phyloP scores from a whole-genome alignment of 495 filamentous ascomycete genomes.

The Aspergillus cavernicola region DNA sequence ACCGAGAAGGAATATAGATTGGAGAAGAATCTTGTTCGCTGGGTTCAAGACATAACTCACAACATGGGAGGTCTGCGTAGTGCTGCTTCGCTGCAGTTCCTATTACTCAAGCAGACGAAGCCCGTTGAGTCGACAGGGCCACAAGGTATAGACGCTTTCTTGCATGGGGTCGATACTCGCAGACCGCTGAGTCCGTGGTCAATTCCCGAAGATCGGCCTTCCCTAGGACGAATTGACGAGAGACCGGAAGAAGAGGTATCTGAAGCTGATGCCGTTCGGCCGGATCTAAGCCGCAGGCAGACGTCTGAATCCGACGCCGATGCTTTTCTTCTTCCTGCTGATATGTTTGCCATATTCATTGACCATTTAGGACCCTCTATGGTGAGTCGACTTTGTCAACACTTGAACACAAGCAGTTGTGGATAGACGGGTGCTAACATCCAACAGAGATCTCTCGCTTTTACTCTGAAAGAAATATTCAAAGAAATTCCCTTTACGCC shows the following conservation, averaged over 20 bases:
- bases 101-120: slow-evolving; percentile 63
- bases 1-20: slow-evolving; percentile 78
- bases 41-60: slow-evolving; percentile 82
- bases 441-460: slow-evolving; percentile 74
- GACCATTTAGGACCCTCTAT: slow-evolving; percentile 84
- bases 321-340: slow-evolving; percentile 52
- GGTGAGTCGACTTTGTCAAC: slow-evolving; percentile 41
- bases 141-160: slow-evolving; percentile 4
- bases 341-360: slow-evolving; percentile 88
- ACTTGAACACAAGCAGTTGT: not conserved
- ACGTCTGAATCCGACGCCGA: slow-evolving; percentile 12
- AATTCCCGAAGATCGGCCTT: slow-evolving; percentile 34
- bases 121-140: slow-evolving; percentile 17
- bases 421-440: slow-evolving; percentile 16
- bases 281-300: slow-evolving; percentile 15
- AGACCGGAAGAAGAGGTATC: slow-evolving; percentile 57
- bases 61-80: slow-evolving; percentile 88
- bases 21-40: slow-evolving; percentile 75
- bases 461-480: slow-evolving; percentile 82
- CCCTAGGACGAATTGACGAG: slow-evolving; percentile 64
- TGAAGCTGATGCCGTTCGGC: slow-evolving; percentile 29
- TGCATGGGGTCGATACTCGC: slow-evolving; percentile 12
- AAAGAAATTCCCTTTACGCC: slow-evolving; percentile 78
- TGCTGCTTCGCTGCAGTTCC: slow-evolving; percentile 85
- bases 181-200: slow-evolving; percentile 34